Conservation (phyloP, 2,329 filamentous ascomycete genomes). For the Sclerotinia glacialis region DNA sequence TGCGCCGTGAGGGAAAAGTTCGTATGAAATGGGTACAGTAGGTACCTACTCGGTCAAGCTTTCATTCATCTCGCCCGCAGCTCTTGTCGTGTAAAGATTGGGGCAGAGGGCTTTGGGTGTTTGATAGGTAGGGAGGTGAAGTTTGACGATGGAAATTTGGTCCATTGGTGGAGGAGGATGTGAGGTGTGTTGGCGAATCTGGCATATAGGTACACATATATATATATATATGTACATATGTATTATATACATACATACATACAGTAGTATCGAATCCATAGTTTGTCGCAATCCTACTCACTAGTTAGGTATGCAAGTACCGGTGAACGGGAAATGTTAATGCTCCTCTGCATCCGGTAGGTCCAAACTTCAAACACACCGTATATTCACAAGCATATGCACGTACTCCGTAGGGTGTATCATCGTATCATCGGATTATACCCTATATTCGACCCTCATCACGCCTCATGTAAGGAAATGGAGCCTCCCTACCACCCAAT, state of each 20-base stretch:
- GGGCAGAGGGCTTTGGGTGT: too few species aligned
- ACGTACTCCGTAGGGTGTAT: too few species aligned
- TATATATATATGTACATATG: neutral
- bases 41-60: conserved; percentile 1
- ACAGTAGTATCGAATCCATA: neutral
- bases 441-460: neutral
- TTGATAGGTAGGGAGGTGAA: neutral
- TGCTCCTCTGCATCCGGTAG: neutral
- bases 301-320: neutral
- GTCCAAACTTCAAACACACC: conserved; percentile 18
- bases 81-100: too few species aligned
- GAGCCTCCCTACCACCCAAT: neutral
- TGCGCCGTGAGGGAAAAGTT: neutral
- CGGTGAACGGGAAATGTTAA: conserved; percentile 1
- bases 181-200: conserved; percentile 7
- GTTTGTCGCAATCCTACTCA: neutral
- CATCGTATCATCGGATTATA: neutral
- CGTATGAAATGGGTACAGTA: neutral
- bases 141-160: neutral
- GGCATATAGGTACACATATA: neutral
- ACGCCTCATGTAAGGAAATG: neutral
- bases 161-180: neutral
- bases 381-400: neutral
- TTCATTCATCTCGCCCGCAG: neutral
- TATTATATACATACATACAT: neutral